These are phyloP conservation scores for Penium margaritaceum DNA, from an alignment of 139 green algal genomes.

Conservation along the genomic window DNA sequence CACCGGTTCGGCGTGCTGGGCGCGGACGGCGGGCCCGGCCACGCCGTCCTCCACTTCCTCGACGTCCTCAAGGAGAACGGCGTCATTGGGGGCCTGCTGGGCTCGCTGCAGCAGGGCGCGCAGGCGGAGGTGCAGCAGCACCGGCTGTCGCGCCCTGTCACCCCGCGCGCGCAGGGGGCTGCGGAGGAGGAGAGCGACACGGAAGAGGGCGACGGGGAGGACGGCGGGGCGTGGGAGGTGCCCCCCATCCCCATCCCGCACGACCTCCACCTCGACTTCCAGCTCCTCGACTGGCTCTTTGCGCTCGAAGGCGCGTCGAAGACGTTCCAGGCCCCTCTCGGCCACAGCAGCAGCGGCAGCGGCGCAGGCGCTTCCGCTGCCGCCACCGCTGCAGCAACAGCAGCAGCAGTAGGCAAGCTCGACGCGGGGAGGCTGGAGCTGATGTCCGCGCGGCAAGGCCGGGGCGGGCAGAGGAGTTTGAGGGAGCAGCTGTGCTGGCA, in stretches of 20 bases:
- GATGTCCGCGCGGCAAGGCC: too few relatives aligned
- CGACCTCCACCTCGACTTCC: constrained; percentile 30
- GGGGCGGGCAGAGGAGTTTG: too few relatives aligned
- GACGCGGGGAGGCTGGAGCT: too few relatives aligned
- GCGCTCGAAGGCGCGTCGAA: constrained; percentile 21
- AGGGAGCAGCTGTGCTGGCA: constrained; percentile 26
- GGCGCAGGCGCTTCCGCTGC: too few relatives aligned
- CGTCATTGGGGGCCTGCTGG: background rate
- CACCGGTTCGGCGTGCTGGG: constrained; percentile 23
- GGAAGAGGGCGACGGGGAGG: too few relatives aligned
- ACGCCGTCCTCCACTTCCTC: constrained; percentile 15
- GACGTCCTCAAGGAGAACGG: constrained; percentile 5
- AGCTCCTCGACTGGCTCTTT: constrained; percentile 40
- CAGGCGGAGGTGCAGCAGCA: background rate
- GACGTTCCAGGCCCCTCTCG: background rate
- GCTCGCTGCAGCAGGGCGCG: background rate
- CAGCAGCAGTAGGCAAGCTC: too few relatives aligned
- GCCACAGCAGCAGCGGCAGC: background rate
- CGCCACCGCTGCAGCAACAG: too few relatives aligned
- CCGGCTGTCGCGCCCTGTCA: too few relatives aligned
- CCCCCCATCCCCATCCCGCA: constrained; percentile 17
- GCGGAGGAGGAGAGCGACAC: too few relatives aligned
- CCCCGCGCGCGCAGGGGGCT: too few relatives aligned
- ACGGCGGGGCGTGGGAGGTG: constrained; percentile 21
- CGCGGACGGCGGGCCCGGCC: constrained; percentile 4